Evolutionary conservation across 495 filamentous ascomycete genomes (phyloP), one percentile per base, ranked within the genome.

Genomic region (Bombardia bombarda): DNA sequence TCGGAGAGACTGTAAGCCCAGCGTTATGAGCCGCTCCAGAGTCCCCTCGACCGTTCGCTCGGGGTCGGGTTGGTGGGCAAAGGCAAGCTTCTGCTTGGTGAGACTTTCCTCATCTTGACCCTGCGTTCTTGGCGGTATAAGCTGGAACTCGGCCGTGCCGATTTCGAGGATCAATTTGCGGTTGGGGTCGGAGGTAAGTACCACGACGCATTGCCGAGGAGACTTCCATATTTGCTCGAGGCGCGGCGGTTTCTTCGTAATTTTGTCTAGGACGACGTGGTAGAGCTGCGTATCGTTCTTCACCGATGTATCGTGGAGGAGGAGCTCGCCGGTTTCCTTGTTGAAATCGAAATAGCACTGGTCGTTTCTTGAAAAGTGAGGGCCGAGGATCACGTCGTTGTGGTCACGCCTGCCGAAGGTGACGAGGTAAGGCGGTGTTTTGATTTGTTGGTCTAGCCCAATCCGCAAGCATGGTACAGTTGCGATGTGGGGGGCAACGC

Each of bases 271-370:
- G 19, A 42, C 19, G 20, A 35, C 23, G 28, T 42, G 3, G 38
- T 34, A 40, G 28, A 47, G 45, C 9, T 47, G 14, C 20, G 37
- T 47, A 22, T 47, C 45, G 28, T 41, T 47, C 22, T 42, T 47
- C 45, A 32, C 38, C 6, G 45, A 47, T 42, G 38, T 32, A 42
- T 47, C 45, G 37, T 47, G 45, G 14, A 47, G 31, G 23, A 47
- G 45, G 19, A 47, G 45, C 45, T 47, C 45, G 28, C 45, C 38
- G 25, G 45, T 41, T 21, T 47, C 31, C 22, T 47, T 40, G 22
- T 47, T 47, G 24, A 47, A 47, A 24, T 47, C 38, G 45, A 47
- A 47, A 26, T 47, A 47, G 26, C 30, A 47, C 31, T 47, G 38
- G 32, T 35, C 30, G 22, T 47, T 41, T 42, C 45, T 42, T 37